phyloP scores from a whole-genome alignment of 805 yeast genomes.

The Pichia ethanolica region DNA sequence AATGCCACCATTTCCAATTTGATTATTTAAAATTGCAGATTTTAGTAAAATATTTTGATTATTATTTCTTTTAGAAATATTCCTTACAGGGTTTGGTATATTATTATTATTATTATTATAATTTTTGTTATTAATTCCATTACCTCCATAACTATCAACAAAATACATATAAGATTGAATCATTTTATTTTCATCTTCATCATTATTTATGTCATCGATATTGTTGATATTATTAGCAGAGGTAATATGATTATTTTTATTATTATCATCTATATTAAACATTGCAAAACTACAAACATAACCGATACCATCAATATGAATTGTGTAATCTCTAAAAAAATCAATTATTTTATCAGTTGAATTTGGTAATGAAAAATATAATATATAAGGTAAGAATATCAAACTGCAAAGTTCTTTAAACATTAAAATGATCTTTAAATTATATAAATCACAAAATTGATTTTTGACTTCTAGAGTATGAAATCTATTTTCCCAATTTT shows the following conservation, averaged over 20 bases:
- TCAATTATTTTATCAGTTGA: slow-evolving; percentile 74
- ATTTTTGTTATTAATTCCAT: slow-evolving; percentile 19
- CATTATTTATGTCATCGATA: slow-evolving; percentile 47
- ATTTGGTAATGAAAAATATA: slow-evolving; percentile 76
- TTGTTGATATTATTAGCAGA: slow-evolving; percentile 23
- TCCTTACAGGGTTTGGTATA: neutral
- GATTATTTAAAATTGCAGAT: slow-evolving; percentile 20
- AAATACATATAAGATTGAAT: slow-evolving; percentile 83
- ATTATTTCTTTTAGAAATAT: neutral
- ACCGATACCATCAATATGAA: slow-evolving; percentile 91
- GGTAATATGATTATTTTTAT: slow-evolving; percentile 13
- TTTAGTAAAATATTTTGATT: slow-evolving; percentile 13
- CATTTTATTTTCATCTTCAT: slow-evolving; percentile 76
- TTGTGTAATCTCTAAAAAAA: slow-evolving; percentile 82
- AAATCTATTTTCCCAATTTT: slow-evolving; percentile 74
- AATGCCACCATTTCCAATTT: slow-evolving; percentile 6
- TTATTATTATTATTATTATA: neutral
- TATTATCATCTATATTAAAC: slow-evolving; percentile 67
- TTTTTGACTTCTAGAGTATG: slow-evolving; percentile 80
- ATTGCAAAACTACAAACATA: slow-evolving; percentile 91
- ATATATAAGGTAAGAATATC: slow-evolving; percentile 78
- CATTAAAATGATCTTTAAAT: slow-evolving; percentile 62
- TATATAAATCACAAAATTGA: slow-evolving; percentile 75
- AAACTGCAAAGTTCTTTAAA: slow-evolving; percentile 76
- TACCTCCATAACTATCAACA: slow-evolving; percentile 69